Conservation (phyloP, 371 early-diverging fungal genomes). For the Gilbertella persicaria region DNA sequence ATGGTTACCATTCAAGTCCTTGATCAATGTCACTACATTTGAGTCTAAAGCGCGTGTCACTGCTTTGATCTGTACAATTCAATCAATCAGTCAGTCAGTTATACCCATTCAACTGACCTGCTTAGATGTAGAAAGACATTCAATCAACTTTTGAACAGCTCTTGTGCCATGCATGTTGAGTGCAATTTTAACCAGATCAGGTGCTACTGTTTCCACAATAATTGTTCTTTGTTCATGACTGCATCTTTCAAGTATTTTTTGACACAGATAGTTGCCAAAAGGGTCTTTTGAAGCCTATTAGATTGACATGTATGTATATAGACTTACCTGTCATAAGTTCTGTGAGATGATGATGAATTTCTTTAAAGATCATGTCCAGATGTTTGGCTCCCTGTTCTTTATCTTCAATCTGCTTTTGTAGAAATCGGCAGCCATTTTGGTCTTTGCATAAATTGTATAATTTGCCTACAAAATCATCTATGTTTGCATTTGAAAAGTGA, state of each 20-base stretch:
- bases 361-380: conserved; percentile 67
- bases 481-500: conserved; percentile 60
- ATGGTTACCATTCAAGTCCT: conserved; percentile 98
- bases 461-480: conserved; percentile 73
- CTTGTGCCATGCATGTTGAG: conserved; percentile 97
- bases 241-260: conserved; percentile 83
- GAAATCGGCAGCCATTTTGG: conserved; percentile 88
- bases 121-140: conserved; percentile 65
- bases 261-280: conserved; percentile 92
- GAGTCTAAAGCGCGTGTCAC: conserved; percentile 72
- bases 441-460: conserved; percentile 83
- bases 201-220: conserved; percentile 72
- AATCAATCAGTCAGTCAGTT: neutral
- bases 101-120: conserved; percentile 44
- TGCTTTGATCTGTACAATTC: conserved; percentile 65
- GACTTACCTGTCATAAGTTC: conserved; percentile 84
- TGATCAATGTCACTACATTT: conserved; percentile 84
- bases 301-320: too few species aligned
- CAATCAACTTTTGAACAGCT: conserved; percentile 95
- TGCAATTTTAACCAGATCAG: conserved; percentile 77
- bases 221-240: conserved; percentile 71
- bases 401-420: conserved; percentile 81
- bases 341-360: conserved; percentile 73
- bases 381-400: conserved; percentile 3
- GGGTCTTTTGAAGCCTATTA: conserved; percentile 70